Evolutionary conservation across 345 rosid genomes (phyloP), one percentile per base, ranked within the genome.

Genomic region (Eucalyptus globulus): DNA sequence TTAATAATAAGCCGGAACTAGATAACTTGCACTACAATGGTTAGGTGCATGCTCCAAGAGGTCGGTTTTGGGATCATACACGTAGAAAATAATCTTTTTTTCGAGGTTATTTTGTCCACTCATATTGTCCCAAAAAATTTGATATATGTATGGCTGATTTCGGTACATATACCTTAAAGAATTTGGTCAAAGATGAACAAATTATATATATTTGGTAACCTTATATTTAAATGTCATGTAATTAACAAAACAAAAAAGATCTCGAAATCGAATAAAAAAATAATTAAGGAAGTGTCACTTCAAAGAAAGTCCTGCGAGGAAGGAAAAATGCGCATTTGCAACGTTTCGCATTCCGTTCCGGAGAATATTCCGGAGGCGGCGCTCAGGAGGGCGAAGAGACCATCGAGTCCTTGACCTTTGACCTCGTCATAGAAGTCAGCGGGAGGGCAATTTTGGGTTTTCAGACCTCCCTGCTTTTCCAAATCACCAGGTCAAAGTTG

Each of bases 381-480:
- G 45, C 83, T 19, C 3, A 44, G 31, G 47, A 21, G 45, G 6
- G 83, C 47, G 85, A 76, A 76, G 45, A 76, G 85, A 76, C 85
- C 85, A 76, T 76, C 85, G 14, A 37, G 27, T 22, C 83, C 47
- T 76, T 47, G 9, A 11, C 83, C 40, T 19, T 76, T 76, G 83
- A 21, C 27, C 47, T 3, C 47, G 15, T 1, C 0, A 0, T 7
- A 40, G 8, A 3, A 6, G 47, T 76, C 83, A 40, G 21, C 14
- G 47, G 83, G 15, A 76, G 85, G 85, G 85, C 1, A 40, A 11
- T 40, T 76, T 11, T 21, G 85, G 85, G 85, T 5, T 76, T 76
- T 40, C 2, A 1, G 5, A 15, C 76, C 9, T n/a, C 27, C 27
- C 85, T 5, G 27, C 47, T 40, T 37, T 65, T 65, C 5, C 37